These are phyloP conservation scores for Daldinia vernicosa DNA, from an alignment of 495 filamentous ascomycete genomes.

Conservation along the genomic window DNA sequence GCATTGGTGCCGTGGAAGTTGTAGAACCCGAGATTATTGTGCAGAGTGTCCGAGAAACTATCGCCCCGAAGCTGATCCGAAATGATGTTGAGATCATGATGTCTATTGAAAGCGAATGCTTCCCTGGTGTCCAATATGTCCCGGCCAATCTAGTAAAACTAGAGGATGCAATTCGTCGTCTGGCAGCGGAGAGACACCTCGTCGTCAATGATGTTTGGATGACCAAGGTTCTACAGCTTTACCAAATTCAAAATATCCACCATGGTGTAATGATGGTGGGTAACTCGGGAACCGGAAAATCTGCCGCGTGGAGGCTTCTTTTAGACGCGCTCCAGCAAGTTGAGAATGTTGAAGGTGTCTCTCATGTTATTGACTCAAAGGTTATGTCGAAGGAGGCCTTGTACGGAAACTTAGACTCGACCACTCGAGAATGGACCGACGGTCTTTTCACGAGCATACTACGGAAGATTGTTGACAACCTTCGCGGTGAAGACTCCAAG, in stretches of 20 bases:
- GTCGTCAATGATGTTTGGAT: constrained; percentile 95
- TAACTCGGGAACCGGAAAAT: constrained; percentile 93
- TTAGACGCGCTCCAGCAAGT: constrained; percentile 90
- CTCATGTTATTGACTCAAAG: constrained; percentile 97
- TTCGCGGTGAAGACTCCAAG: constrained; percentile 94
- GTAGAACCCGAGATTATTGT: constrained; percentile 98
- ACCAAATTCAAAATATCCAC: constrained; percentile 96
- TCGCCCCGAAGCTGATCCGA: constrained; percentile 94
- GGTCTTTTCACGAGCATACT: constrained; percentile 98
- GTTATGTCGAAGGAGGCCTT: constrained; percentile 99
- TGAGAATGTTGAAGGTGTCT: constrained; percentile 91
- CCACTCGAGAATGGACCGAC: constrained; percentile 98
- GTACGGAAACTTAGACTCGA: constrained; percentile 94
- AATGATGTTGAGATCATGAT: constrained; percentile 90
- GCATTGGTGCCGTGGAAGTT: constrained; percentile 72
- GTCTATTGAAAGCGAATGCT: constrained; percentile 81
- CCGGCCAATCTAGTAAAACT: constrained; percentile 84
- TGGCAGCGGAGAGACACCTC: constrained; percentile 82
- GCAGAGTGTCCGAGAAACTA: constrained; percentile 97
- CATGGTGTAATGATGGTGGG: constrained; percentile 99
- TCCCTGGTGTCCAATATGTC: constrained; percentile 92
- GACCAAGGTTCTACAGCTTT: constrained; percentile 93
- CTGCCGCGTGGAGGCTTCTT: constrained; percentile 92
- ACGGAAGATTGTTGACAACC: constrained; percentile 97
- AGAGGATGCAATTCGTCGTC: constrained; percentile 79